Evolutionary conservation across 257 asterid species (phyloP), one percentile per base, ranked within the genome.

Genomic region (Plantago major): DNA sequence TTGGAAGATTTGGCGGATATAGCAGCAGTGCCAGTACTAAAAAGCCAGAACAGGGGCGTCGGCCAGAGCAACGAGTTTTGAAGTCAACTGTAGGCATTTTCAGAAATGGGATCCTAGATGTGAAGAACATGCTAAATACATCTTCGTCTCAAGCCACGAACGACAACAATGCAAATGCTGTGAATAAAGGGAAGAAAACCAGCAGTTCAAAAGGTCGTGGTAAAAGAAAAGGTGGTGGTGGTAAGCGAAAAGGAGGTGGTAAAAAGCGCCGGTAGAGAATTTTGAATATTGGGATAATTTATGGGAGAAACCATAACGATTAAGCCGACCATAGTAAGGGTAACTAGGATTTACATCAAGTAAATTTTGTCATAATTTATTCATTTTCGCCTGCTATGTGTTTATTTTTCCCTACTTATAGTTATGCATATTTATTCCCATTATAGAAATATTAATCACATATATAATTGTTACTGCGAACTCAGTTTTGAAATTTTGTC

Each of bases 21-120:
- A 60, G 13, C 51, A 52, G 52, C 62, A 70, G 81, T 53, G 68
- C 74, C 70, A 67, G 78, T 68, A 37, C 63, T 14, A 80, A 74
- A 72, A 81, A 62, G 71, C 55, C 42, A 42, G 45, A 33, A 5
- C 84, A 82, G 56, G 81, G 78, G 70, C 81, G 83, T 18, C 76
- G 73, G 58, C 85, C 89, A 4, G 97, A 86, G 76, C 87, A 81
- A 43, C 75, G 85, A 71, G 78, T 84, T 60, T 68, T 89, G 77
- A 86, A 64, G 82, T 66, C 99, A 0, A 80, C 78, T 11, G 89
- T 65, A 62, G 99, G 95, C 38, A 43, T 72, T 69, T 88, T 91
- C 70, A 86, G 82, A 73, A 86, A 92, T 22, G 96, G 99, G 2
- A 84, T 92, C 60, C 95, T 92, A 63, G 80, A 92, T 66, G 99